These are phyloP conservation scores for Emiliania huxleyi DNA, from an alignment of 78 protist species.

Conservation along the genomic window DNA sequence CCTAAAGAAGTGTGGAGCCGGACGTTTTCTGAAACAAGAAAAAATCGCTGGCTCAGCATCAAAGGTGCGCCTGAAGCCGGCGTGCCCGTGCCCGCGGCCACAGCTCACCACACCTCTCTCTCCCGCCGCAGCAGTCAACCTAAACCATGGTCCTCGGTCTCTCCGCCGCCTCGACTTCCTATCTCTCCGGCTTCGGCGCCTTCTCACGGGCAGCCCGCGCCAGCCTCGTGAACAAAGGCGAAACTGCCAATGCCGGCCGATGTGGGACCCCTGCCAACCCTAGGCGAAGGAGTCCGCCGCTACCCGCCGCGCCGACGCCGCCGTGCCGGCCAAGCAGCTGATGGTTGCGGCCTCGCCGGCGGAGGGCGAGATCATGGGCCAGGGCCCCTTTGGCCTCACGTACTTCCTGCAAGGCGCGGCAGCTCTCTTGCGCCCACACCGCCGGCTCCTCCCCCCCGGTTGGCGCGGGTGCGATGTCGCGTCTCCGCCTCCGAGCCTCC, in stretches of 20 bases:
- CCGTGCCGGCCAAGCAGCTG: background rate
- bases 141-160: background rate
- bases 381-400: conserved; percentile 24
- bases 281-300: background rate
- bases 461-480: background rate
- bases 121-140: too few species aligned
- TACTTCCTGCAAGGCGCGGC: background rate
- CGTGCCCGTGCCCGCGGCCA: too few species aligned
- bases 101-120: too few species aligned
- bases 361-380: conserved; percentile 5
- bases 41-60: too few species aligned
- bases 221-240: background rate
- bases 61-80: too few species aligned
- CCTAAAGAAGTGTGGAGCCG: too few species aligned
- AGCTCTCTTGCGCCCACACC: background rate
- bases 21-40: too few species aligned
- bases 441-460: background rate
- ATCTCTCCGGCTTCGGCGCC: background rate
- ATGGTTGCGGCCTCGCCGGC: background rate
- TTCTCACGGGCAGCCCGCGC: background rate
- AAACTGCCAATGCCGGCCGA: too few species aligned
- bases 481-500: background rate
- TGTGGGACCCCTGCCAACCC: too few species aligned
- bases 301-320: background rate
- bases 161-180: background rate